Evolutionary conservation across 2,329 filamentous ascomycete genomes (phyloP), one percentile per base, ranked within the genome.

Genomic region (Colletotrichum somersetense): DNA sequence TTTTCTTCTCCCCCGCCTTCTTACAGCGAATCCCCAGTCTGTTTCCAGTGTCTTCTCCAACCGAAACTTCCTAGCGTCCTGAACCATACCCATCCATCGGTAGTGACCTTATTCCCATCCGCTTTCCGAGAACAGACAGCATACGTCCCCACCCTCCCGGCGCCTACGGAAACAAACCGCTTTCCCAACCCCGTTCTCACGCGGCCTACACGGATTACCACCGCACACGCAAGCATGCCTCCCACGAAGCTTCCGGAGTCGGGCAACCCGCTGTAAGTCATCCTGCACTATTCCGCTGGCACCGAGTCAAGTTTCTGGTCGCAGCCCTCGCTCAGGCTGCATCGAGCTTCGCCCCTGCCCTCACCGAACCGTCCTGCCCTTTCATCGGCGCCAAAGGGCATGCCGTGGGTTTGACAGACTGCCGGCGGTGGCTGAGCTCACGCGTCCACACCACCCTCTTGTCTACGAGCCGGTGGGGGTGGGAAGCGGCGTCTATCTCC

Each of bases 221-320:
- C 62, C 40, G 12, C 52, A 33, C 44, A 46, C 56, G 61, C 26
- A 73, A 38, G 64, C 53, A 85, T 86, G 84, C 77, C 84, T 75
- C 83, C 84, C 14, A 86, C 84, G 16, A 77, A 84, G 75, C 80
- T 86, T 38, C 84, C 84, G 63, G 82, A 82, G 72, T 85, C 83
- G 42, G 84, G 84, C 48, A 86, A 86, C 71, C 84, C 84, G 53
- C 79, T 86, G 84, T 86, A 80, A 77, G 84, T 82, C 33, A 23
- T 14, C 55, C 35, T 52, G 44, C 61, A 62, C 38, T 62, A 38
- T 62, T 53, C 55, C 42, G 66, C 38, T 23, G 23, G 33, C 65
- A 62, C 23, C 20, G 16, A 30, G 35, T 58, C 23, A 23, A 26
- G 42, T 38, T 35, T 35, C 35, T 58, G 20, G 33, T 35, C 46